Base-by-base conservation (phyloP, 2,329 filamentous ascomycete species). In the Penicillium vulpinum region DNA sequence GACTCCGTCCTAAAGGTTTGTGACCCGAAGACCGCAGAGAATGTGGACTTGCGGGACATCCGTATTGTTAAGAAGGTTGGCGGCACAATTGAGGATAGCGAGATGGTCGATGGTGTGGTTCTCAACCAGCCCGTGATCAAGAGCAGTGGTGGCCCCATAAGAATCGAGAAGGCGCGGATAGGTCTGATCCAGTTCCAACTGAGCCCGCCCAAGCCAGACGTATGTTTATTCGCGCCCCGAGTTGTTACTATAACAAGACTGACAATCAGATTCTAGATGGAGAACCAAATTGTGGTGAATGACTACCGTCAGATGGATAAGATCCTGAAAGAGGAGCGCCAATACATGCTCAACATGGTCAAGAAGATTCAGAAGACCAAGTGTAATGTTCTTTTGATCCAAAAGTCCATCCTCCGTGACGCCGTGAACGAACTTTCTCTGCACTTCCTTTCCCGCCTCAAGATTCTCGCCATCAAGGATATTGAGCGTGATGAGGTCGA, bases 291-390 rank as follows among this genome's bases (percentile, higher is more conserved):
- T 63, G 88, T 96, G 31, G 94, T 99, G 71, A 99, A 99, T 78
- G 94, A 99, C 81, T 99, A 99, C 84, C 86, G 94, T 72, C 94
- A 99, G 77, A 99, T 99, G 94, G 94, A 99, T 83, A 99, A 97
- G 85, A 99, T 99, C 65, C 85, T 99, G 68, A 99, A 99, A 81
- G 94, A 99, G 80, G 94, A 99, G 82, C 91, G 94, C 66, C 90
- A 94, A 67, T 99, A 99, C 78, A 86, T 99, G 63, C 85, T 99
- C 57, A 97, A 97, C 82, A 90, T 99, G 86, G 92, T 95, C 73
- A 97, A 99, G 86, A 99, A 97, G 85, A 99, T 99, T 78, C 97
- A 97, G 81, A 99, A 97, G 84, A 92, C 94, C 66, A 99, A 97
- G 83, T 99, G 94, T 81, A 99, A 99, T 70, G 94, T 99, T 41